Base-by-base conservation (phyloP, 129 eudicot species). In the Saussurea involucrata region DNA sequence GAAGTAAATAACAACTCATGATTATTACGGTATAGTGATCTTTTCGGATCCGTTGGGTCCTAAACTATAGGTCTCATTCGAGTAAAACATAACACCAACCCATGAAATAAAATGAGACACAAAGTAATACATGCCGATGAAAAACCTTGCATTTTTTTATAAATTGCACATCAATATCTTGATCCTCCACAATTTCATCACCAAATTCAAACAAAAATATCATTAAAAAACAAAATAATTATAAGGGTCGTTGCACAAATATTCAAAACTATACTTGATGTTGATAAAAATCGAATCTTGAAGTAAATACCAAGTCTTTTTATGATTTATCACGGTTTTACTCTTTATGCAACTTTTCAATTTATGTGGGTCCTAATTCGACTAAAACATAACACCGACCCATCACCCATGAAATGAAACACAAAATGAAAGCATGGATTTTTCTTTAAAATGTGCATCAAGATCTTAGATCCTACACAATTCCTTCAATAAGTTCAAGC, bases 161-260 rank as follows among this genome's bases (percentile, higher is more conserved):
- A 71, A 4, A 58, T 69, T 3, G 22, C 74, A 66, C 15, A 73
- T 55, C 57, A 49, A 66, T 78, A 80, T 80, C 73, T 53, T 6
- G 72, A 80, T 65, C 65, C 53, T 10, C 8, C 46, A 9, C 34
- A 11, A 27, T 61, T 61, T 58, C 28, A 55, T 28, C 65, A 78
- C 22, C 13, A 49, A 57, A 68, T n/a, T 68, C 42, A 11, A 42
- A 57, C 53, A 63, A n/a, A 78, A 69, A 4, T 2, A 20, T 22
- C n/a, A 68, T 36, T 36, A 68, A 33, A 68, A 73, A 58, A 69
- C 22, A 63, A 3, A 72, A 44, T 17, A 49, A 32, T 20, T 20
- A 55, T n/a, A 63, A 70, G 31, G 33, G 70, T 74, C 5, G 75
- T 75, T 7, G 63, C 84, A 74, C 1, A 74, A 79, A 68, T 74